Conservation (phyloP, 2,329 filamentous ascomycete species). For the Penicillium sp. region DNA sequence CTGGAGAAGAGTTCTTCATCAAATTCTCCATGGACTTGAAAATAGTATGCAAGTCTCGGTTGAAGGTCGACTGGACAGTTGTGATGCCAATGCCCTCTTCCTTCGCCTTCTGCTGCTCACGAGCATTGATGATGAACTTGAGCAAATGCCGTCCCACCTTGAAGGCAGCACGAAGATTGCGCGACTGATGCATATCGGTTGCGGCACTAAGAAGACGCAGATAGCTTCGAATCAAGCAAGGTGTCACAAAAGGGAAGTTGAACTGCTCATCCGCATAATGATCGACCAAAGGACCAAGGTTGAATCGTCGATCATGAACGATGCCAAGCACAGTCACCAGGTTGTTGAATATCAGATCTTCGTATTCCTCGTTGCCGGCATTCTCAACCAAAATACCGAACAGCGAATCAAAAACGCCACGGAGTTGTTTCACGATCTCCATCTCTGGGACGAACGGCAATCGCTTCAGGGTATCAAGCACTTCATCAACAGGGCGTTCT, state of each 20-base stretch:
- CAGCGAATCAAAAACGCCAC: conserved; percentile 85
- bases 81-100: conserved; percentile 86
- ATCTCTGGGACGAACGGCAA: conserved; percentile 95
- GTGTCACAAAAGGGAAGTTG: conserved; percentile 89
- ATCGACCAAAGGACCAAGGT: conserved; percentile 86
- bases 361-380: conserved; percentile 87
- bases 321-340: conserved; percentile 89
- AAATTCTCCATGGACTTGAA: conserved; percentile 88
- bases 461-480: conserved; percentile 75
- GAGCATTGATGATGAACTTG: conserved; percentile 90
- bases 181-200: conserved; percentile 78
- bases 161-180: conserved; percentile 85
- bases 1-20: conserved; percentile 84
- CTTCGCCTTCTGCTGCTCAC: conserved; percentile 84
- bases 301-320: conserved; percentile 91
- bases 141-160: conserved; percentile 93
- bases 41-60: conserved; percentile 78
- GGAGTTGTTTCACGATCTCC: conserved; percentile 92
- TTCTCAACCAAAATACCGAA: conserved; percentile 92
- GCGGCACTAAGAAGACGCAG: conserved; percentile 80
- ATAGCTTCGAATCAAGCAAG: conserved; percentile 85
- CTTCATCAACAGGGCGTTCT: conserved; percentile 70
- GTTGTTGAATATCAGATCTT: conserved; percentile 89
- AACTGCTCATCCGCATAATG: conserved; percentile 87
- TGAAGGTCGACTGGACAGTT: conserved; percentile 72